Evolutionary conservation across 768 basidiomycete genomes (phyloP), one percentile per base, ranked within the genome.

Genomic region (Podaxis pistillaris): DNA sequence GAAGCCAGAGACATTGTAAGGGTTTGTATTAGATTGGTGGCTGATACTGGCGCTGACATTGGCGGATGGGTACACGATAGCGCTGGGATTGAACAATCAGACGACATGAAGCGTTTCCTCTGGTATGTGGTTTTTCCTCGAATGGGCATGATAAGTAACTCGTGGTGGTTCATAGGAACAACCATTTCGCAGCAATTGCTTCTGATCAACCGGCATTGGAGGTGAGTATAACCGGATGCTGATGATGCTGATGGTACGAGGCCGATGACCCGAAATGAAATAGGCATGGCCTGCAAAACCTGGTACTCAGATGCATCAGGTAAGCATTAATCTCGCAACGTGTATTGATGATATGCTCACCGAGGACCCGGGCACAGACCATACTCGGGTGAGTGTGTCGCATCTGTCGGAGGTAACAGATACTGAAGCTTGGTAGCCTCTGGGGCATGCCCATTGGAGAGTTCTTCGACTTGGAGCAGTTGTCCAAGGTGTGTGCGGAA

Each of bases 361-460:
- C 13, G 60, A 57, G 49, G 55, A 28, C 54, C 55, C 17, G 30
- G 44, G 33, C 58, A 33, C 66, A 87, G 86, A 88, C 87, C 19
- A 72, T 88, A 57, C 72, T 88, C 15, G 84, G 81, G 86, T 88
- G 68, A 68, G 84, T 73, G 22, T 26, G 30, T 36, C 38, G 26
- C 17, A 40, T 22, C 3, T 36, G 17, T 12, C 17, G 9, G 63
- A 58, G 13, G 15, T 44, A 63, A 46, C 36, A 30, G 28, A 30
- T 37, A 0, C 56, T 56, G 54, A 56, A 24, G 44, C 63, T 44
- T 49, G 17, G 6, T 55, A 88, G 87, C 5, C 72, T 88, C 13
- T 89, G 86, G 83, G 88, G 88, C 3, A 88, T 90, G 86, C 88
- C 88, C 28, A 85, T 90, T 56, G 88, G 87, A 83, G 89, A 90